phyloP scores from a whole-genome alignment of 1,139 yeast species.

The Komagataea norvegica region DNA sequence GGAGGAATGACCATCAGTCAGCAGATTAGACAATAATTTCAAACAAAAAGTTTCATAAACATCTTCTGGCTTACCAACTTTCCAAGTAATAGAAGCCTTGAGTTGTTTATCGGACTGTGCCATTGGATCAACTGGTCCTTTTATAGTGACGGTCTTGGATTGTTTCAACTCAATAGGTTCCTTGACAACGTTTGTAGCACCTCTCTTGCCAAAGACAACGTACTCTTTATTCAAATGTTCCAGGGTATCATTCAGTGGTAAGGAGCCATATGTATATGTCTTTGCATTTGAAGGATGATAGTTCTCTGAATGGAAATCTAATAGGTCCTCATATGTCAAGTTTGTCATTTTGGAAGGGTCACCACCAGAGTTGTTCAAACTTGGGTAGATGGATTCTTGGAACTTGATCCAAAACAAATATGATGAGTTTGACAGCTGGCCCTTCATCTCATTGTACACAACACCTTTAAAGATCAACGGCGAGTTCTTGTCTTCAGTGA shows the following conservation, averaged over 20 bases:
- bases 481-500: conserved; percentile 48
- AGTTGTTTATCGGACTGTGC: conserved; percentile 65
- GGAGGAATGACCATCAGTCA: conserved; percentile 90
- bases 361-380: conserved; percentile 89
- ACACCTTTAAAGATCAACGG: conserved; percentile 86
- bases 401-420: conserved; percentile 81
- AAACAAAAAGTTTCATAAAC: conserved; percentile 68
- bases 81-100: conserved; percentile 85
- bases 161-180: conserved; percentile 42
- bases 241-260: conserved; percentile 62
- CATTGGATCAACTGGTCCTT: conserved; percentile 86
- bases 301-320: conserved; percentile 64
- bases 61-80: conserved; percentile 69
- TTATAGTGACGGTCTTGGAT: conserved; percentile 35
- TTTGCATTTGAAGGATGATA: conserved; percentile 90
- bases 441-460: conserved; percentile 97
- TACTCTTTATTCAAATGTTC: conserved; percentile 51
- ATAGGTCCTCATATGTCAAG: conserved; percentile 66
- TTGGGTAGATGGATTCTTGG: conserved; percentile 81
- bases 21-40: conserved; percentile 64
- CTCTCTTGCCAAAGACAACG: conserved; percentile 48
- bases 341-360: conserved; percentile 81
- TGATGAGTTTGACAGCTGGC: conserved; percentile 87
- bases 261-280: conserved; percentile 83
- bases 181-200: conserved; percentile 20